Evolutionary conservation across 495 filamentous ascomycete species (phyloP).

Genomic region (Penicillium odoratum): DNA sequence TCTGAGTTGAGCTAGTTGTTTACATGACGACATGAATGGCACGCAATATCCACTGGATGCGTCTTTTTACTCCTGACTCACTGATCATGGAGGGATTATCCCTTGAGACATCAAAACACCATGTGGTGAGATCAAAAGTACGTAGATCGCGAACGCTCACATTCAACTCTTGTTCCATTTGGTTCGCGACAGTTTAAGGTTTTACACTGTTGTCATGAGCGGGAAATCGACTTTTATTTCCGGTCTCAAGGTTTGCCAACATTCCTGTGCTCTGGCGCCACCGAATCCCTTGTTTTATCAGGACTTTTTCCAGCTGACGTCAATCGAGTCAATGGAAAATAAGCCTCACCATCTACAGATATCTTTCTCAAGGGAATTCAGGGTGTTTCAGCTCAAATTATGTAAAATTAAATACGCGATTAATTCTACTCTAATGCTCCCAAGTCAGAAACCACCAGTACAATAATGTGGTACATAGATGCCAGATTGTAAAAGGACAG

Average conservation of each 20-base stretch:
- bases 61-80: background rate
- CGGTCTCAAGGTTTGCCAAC: background rate
- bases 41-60: background rate
- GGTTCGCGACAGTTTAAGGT: background rate
- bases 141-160: background rate
- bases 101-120: background rate
- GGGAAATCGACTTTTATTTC: background rate
- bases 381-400: background rate
- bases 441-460: background rate
- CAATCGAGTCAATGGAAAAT: background rate
- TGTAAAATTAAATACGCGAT: background rate
- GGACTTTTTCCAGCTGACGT: background rate
- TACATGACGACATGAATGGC: background rate
- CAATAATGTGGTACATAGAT: constrained; percentile 1
- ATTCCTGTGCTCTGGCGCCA: background rate
- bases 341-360: background rate
- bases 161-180: background rate
- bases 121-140: background rate
- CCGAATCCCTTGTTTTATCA: background rate
- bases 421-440: background rate
- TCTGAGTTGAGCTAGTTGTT: background rate
- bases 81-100: background rate
- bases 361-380: background rate
- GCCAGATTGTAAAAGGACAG: background rate
- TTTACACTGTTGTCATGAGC: background rate